Evolutionary conservation across 164 flowering plant species (phyloP), one percentile per base, ranked within the genome.

Genomic region (Pachysandra terminalis): DNA sequence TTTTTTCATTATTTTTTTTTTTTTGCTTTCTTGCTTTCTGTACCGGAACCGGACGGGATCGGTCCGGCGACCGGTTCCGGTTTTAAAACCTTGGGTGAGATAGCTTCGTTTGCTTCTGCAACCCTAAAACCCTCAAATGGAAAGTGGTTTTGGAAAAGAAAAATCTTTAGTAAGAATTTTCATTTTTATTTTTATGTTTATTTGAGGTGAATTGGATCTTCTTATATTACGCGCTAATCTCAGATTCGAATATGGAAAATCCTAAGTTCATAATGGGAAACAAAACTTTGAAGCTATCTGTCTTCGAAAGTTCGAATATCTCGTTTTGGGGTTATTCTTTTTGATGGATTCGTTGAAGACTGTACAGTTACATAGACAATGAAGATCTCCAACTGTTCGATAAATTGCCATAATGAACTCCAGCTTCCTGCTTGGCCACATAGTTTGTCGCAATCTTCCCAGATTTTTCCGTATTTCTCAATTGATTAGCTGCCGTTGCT

Each of bases 341-440:
- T 59, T 28, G n/a, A 22, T 45, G 53, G 56, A 68, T 27, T 68
- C 9, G 1, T 19, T 0, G n/a, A 32, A 28, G 17, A 21, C n/a
- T 59, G 64, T 45, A 49, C 27, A 59, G 53, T 48, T 49, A 23
- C 21, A 49, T 40, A 21, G 59, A 35, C 52, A 53, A 61, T 68
- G 65, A 60, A 68, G 52, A 61, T 59, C 26, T 56, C 19, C 22
- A n/a, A 28, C 22, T 60, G 51, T 24, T 60, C 22, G 66, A 59
- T 32, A 21, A n/a, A 61, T 15, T 68, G 53, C 68, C 32, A 63
- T 24, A 60, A 71, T 75, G 78, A 75, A 56, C 45, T 63, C 19
- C 23, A 26, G 37, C 3, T 19, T 71, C 45, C 19, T 54, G 15
- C 60, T 59, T 45, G 63, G 69, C 55, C 72, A 52, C 59, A 68